Base-by-base conservation (phyloP, 345 rosid genomes). In the Eucalyptus paniculata region DNA sequence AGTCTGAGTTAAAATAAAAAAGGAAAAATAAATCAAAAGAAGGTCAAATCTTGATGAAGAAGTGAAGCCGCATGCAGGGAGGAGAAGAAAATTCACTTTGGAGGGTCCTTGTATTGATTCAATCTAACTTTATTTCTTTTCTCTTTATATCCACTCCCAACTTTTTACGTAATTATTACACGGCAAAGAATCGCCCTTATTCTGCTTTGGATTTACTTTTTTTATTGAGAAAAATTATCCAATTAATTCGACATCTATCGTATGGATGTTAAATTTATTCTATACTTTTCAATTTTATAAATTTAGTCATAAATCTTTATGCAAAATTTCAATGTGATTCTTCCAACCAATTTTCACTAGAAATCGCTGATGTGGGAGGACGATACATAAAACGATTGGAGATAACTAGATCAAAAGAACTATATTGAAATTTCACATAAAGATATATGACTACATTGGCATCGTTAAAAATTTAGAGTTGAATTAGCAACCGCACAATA, bases 321-420 rank as follows among this genome's bases (percentile, higher is more conserved):
- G 14, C 9, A 1, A 77, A 40, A 40, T 21, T 40, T 8, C 26
- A 77, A 40, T 37, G 0, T 40, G 4, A 12, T 77, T 13, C 2
- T 40, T 40, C 0, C 8, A 4, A 13, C 3, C 9, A 77, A 6
- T 3, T 77, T 37, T 40, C 2, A 8, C 1, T 0, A 4, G 2
- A 40, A 77, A 77, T 23, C 16, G 1, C 6, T 21, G 0, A 40
- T 2, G 3, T 77, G 16, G 1, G 16, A 7, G 5, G 24, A 12
- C 1, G 47, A 77, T 10, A 40, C 26, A 23, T 24, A 6, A 4
- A 26, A 23, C 2, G 1, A 8, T 9, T 1, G 15, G 28, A 0
- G 3, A 40, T 77, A 14, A 77, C 47, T 21, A 21, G 16, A 77
- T 6, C 16, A 2, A 13, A 40, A 37, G 12, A 12, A 37, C 16